These are phyloP conservation scores for Quercus rubra DNA, from an alignment of 306 rosid species.

Conservation along the genomic window DNA sequence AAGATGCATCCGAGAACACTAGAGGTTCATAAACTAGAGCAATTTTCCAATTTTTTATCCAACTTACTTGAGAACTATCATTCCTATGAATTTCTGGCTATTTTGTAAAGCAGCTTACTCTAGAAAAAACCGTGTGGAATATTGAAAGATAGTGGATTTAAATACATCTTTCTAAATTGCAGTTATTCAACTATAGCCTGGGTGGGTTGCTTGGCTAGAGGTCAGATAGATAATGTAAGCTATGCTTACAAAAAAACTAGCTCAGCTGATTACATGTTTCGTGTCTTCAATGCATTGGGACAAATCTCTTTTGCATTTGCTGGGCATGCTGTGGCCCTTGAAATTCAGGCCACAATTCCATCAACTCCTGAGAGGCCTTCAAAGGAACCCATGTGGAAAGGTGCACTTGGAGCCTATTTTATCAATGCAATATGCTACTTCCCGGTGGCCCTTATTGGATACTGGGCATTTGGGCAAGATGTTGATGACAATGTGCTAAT, in stretches of 20 bases:
- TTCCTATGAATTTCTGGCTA: not conserved
- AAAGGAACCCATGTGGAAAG: constrained; percentile 83
- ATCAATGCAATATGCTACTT: constrained; percentile 85
- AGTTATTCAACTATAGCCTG: constrained; percentile 93
- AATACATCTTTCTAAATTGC: constrained; percentile 17
- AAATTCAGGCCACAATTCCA: constrained; percentile 96
- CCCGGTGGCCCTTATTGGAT: constrained; percentile 83
- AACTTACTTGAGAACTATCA: too few relatives aligned
- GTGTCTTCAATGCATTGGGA: constrained; percentile 85
- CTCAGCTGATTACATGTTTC: constrained; percentile 47
- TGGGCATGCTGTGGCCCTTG: constrained; percentile 89
- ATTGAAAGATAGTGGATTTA: not conserved
- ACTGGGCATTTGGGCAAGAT: constrained; percentile 88
- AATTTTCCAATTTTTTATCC: not conserved
- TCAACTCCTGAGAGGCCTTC: constrained; percentile 87
- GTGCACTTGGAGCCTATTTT: constrained; percentile 74
- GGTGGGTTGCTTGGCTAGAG: constrained; percentile 72
- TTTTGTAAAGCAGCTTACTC: not conserved
- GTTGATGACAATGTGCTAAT: constrained; percentile 73
- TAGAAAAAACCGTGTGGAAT: not conserved
- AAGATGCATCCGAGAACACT: not conserved
- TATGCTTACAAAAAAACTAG: constrained; percentile 67
- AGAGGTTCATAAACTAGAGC: not conserved
- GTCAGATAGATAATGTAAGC: constrained; percentile 64
- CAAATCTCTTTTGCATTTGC: constrained; percentile 90